Evolutionary conservation across 2,329 filamentous ascomycete species (phyloP).

Genomic region (Hymenotorrendiella dingleyae): DNA sequence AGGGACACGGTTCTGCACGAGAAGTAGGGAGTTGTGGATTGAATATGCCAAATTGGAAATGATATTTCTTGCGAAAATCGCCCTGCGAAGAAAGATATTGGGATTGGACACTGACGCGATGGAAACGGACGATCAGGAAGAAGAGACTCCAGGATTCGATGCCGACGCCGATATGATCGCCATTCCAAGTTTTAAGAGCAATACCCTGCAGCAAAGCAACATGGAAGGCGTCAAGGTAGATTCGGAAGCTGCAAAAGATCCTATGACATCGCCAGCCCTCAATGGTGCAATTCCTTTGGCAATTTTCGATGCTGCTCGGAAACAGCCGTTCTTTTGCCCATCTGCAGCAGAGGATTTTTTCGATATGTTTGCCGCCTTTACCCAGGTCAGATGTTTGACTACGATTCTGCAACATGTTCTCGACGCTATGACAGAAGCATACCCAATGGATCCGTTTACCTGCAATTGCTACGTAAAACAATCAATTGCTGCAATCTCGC

Average conservation of each 20-base stretch:
- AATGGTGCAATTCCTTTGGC: slow-evolving; percentile 91
- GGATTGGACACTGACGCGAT: slow-evolving; percentile 51
- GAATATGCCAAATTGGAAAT: slow-evolving; percentile 90
- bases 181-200: slow-evolving; percentile 42
- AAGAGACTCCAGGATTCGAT: slow-evolving; percentile 18
- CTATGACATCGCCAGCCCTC: slow-evolving; percentile 65
- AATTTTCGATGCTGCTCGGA: slow-evolving; percentile 81
- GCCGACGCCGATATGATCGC: slow-evolving; percentile 48
- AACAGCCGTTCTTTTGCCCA: slow-evolving; percentile 64
- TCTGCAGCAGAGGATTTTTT: slow-evolving; percentile 72
- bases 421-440: slow-evolving; percentile 52
- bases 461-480: slow-evolving; percentile 66
- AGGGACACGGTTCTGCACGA: slow-evolving; percentile 82
- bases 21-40: slow-evolving; percentile 69
- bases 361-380: slow-evolving; percentile 68
- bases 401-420: slow-evolving; percentile 71
- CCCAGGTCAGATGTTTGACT: slow-evolving; percentile 55
- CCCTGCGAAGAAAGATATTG: slow-evolving; percentile 63
- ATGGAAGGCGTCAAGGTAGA: slow-evolving; percentile 50
- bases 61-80: slow-evolving; percentile 81
- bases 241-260: slow-evolving; percentile 28
- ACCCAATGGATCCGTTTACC: slow-evolving; percentile 56
- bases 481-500: slow-evolving; percentile 60
- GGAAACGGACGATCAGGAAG: slow-evolving; percentile 28
- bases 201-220: slow-evolving; percentile 41